Evolutionary conservation across 495 filamentous ascomycete genomes (phyloP).

Genomic region (Penicillium diatomitis): DNA sequence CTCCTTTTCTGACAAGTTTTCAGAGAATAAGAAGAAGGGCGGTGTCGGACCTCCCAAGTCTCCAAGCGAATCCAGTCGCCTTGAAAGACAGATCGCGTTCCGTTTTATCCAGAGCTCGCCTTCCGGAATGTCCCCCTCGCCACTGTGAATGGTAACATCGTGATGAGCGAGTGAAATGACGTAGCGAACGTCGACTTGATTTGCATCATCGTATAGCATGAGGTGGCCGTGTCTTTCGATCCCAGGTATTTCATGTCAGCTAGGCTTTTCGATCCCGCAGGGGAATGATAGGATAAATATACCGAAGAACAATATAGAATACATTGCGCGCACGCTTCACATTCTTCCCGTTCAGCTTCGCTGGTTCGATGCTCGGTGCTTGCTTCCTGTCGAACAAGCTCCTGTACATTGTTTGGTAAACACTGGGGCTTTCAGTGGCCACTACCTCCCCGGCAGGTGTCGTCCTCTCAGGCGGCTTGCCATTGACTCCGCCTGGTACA

Average conservation of each 20-base stretch:
- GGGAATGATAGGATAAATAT: conserved; percentile 13
- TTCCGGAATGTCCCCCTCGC: conserved; percentile 72
- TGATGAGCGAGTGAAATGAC: conserved; percentile 89
- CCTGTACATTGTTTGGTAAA: conserved; percentile 96
- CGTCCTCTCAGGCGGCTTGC: conserved; percentile 76
- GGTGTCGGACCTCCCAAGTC: conserved; percentile 51
- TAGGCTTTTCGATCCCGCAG: background rate
- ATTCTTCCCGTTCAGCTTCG: conserved; percentile 45
- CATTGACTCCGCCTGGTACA: conserved; percentile 80
- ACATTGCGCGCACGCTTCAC: conserved; percentile 73
- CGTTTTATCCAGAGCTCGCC: conserved; percentile 92
- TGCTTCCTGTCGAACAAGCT: conserved; percentile 88
- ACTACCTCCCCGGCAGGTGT: conserved; percentile 68
- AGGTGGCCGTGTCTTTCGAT: conserved; percentile 74
- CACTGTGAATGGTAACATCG: conserved; percentile 75
- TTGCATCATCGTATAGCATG: conserved; percentile 90
- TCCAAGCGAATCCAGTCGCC: conserved; percentile 55
- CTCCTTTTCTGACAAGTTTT: conserved; percentile 91
- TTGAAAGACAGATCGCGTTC: conserved; percentile 80
- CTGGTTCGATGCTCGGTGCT: conserved; percentile 38
- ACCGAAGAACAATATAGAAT: conserved; percentile 90
- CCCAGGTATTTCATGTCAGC: conserved; percentile 10
- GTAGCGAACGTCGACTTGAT: conserved; percentile 87
- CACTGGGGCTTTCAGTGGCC: conserved; percentile 72
- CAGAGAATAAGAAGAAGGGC: conserved; percentile 89